These are phyloP conservation scores for Drechslera avenae DNA, from an alignment of 2,329 filamentous ascomycete genomes.

Conservation along the genomic window DNA sequence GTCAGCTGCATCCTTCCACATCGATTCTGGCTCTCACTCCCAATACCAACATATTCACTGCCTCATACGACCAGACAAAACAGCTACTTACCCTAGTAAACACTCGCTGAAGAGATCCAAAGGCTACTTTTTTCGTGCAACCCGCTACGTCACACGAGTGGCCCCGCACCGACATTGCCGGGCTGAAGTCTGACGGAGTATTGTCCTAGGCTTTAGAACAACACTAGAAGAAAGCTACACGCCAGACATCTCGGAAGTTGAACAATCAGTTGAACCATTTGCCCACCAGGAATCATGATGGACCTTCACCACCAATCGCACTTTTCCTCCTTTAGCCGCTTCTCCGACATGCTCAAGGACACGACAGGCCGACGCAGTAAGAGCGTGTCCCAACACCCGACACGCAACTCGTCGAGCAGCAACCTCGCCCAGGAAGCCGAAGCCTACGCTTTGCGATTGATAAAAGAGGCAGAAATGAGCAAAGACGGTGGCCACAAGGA, in stretches of 20 bases:
- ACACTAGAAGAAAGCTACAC: neutral
- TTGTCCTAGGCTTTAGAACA: neutral
- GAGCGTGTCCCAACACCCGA: neutral
- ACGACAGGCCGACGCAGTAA: constrained; percentile 20
- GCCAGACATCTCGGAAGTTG: neutral
- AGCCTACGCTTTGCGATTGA: neutral
- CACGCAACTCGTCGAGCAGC: constrained; percentile 8
- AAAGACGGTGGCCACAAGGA: neutral
- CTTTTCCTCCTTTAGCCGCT: constrained; percentile 19
- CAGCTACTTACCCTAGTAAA: neutral
- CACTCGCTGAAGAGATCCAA: neutral
- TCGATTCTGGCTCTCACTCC: neutral
- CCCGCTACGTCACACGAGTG: constrained; percentile 4
- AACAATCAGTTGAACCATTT: neutral
- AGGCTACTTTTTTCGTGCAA: neutral
- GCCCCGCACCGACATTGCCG: constrained; percentile 4
- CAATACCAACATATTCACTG: constrained; percentile 5
- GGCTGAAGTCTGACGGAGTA: constrained; percentile 8
- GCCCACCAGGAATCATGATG: constrained; percentile 8
- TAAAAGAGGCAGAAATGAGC: no score
- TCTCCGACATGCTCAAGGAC: constrained; percentile 22
- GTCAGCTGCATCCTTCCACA: constrained; percentile 11
- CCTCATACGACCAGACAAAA: neutral
- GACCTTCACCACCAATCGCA: constrained; percentile 17
- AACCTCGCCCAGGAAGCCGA: constrained; percentile 3